These are phyloP conservation scores for Scytalidium sp. DNA, from an alignment of 2,329 filamentous ascomycete genomes.

Conservation along the genomic window DNA sequence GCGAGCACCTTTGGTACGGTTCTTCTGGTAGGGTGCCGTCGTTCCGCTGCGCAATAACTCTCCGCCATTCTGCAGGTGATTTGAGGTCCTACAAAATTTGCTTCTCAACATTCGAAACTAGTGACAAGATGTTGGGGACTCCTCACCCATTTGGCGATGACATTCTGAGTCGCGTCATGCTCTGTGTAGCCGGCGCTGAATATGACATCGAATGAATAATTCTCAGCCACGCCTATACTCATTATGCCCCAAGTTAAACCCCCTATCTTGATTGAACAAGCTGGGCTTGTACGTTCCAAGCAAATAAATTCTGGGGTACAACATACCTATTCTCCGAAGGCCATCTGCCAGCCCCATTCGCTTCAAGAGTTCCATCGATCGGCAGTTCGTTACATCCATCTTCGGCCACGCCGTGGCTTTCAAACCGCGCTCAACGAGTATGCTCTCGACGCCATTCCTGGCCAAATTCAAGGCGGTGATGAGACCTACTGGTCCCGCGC, in stretches of 20 bases:
- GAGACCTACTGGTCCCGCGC: slow-evolving; percentile 25
- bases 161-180: too few relatives aligned
- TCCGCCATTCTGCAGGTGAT: slow-evolving; percentile 12
- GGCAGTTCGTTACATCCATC: slow-evolving; percentile 34
- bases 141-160: not conserved
- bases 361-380: slow-evolving; percentile 32
- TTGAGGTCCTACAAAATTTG: slow-evolving; percentile 10
- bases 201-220: slow-evolving; percentile 13
- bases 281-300: too few relatives aligned
- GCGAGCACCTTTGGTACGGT: slow-evolving; percentile 29
- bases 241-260: too few relatives aligned
- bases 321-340: slow-evolving; percentile 10
- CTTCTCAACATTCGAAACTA: slow-evolving; percentile 7
- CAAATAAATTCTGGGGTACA: too few relatives aligned
- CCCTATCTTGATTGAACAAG: too few relatives aligned
- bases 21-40: slow-evolving; percentile 30
- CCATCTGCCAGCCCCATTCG: slow-evolving; percentile 27
- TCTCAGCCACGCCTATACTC: slow-evolving; percentile 7
- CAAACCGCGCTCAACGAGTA: slow-evolving; percentile 24
- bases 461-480: slow-evolving; percentile 13
- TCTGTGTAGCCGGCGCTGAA: slow-evolving; percentile 17
- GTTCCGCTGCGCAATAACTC: slow-evolving; percentile 23
- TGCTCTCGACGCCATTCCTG: slow-evolving; percentile 14
- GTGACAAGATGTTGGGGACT: not conserved
- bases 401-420: slow-evolving; percentile 34